Conservation (phyloP, 352 stramenopile species). For the Peronospora belbahrii region DNA sequence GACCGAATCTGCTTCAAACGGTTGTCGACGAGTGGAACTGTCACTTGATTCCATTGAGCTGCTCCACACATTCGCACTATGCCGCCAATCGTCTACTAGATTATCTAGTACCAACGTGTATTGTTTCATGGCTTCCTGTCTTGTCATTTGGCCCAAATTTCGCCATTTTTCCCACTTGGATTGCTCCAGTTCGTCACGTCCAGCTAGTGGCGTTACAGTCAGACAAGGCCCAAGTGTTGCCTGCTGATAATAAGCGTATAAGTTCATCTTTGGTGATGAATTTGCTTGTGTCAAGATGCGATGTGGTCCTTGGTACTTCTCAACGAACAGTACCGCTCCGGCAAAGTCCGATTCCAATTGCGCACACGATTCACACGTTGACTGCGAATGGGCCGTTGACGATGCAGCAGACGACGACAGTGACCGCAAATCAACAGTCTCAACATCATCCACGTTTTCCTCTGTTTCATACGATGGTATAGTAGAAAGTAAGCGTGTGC, state of each 20-base stretch:
- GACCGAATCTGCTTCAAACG: slow-evolving; percentile 14
- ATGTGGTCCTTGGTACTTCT: slow-evolving; percentile 74
- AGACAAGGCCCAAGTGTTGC: slow-evolving; percentile 54
- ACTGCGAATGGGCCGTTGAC: slow-evolving; percentile 19
- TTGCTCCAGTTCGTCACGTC: slow-evolving; percentile 45
- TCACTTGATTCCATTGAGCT: slow-evolving; percentile 8
- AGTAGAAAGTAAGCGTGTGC: slow-evolving; percentile 36
- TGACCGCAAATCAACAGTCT: slow-evolving; percentile 26
- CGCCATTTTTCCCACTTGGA: slow-evolving; percentile 73
- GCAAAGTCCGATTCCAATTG: slow-evolving; percentile 70
- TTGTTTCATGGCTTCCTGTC: slow-evolving; percentile 69
- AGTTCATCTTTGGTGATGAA: slow-evolving; percentile 69
- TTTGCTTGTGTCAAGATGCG: slow-evolving; percentile 66
- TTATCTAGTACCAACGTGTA: slow-evolving; percentile 75
- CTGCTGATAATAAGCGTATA: slow-evolving; percentile 76
- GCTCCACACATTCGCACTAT: slow-evolving; percentile 35
- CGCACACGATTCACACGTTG: slow-evolving; percentile 38
- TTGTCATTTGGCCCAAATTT: slow-evolving; percentile 53
- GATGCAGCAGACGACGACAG: slow-evolving; percentile 25
- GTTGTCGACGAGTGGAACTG: slow-evolving; percentile 6
- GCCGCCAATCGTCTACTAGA: slow-evolving; percentile 74
- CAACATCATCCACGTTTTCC: slow-evolving; percentile 36
- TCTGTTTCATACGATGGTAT: slow-evolving; percentile 15
- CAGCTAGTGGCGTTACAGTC: slow-evolving; percentile 21
- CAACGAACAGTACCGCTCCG: slow-evolving; percentile 66